Percentiles rank a stretch among this genome's conserved stretches.
phyloP scores from a whole-genome alignment of 495 filamentous ascomycete genomes.

The Aspergillus indologenus region DNA sequence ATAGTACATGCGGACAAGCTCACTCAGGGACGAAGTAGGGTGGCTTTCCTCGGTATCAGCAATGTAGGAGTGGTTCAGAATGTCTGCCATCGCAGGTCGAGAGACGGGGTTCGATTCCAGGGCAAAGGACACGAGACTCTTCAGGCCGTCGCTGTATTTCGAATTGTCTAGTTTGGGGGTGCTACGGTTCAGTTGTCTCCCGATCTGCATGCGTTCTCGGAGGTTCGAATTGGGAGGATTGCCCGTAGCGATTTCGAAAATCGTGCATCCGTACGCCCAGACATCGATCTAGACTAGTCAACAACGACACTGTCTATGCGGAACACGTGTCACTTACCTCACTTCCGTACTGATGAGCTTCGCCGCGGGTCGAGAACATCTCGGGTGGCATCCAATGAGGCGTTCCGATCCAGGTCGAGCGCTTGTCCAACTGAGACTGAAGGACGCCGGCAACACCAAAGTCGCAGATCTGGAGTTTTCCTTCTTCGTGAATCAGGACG shows the following conservation, averaged over 20 bases:
- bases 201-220: constrained; percentile 53
- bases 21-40: constrained; percentile 63
- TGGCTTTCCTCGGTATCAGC: constrained; percentile 59
- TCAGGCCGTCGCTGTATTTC: constrained; percentile 67
- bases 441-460: constrained; percentile 91
- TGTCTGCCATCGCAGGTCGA: constrained; percentile 62
- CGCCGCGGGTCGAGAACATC: constrained; percentile 52
- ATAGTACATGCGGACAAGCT: constrained; percentile 78
- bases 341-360: constrained; percentile 53
- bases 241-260: constrained; percentile 89
- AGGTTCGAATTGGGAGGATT: constrained; percentile 64
- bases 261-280: constrained; percentile 90
- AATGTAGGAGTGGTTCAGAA: constrained; percentile 48
- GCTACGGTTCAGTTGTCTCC: constrained; percentile 58
- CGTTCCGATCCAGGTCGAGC: constrained; percentile 90
- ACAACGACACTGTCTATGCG: neutral
- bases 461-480: constrained; percentile 85
- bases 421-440: constrained; percentile 78
- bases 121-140: constrained; percentile 74
- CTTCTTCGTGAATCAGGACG: constrained; percentile 83
- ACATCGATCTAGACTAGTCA: constrained; percentile 67
- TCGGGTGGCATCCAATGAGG: constrained; percentile 98
- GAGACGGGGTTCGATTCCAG: constrained; percentile 70
- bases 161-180: constrained; percentile 69
- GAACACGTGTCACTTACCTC: constrained; percentile 37